Base-by-base conservation (phyloP, 2,329 filamentous ascomycete genomes). In the Rutstroemia sydowiana region DNA sequence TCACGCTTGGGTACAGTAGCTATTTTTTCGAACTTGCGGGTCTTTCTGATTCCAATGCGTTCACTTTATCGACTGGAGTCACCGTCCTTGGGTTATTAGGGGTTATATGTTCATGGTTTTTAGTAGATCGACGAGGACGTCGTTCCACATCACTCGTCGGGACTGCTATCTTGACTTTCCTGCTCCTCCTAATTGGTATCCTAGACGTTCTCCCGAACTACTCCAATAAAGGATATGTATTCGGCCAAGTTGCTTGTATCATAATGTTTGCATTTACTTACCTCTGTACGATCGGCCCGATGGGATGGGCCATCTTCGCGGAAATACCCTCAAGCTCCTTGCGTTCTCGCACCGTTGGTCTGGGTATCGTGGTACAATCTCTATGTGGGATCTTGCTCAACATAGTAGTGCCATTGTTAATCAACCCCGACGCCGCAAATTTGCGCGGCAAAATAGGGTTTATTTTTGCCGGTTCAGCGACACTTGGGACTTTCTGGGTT, bases 11-110 rank as follows among this genome's bases (percentile, higher is more conserved):
- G 18, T 73, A 70, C 59, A 65, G 67, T 3, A 74, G 70, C 3
- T 75, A 74, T 59, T 75, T 75, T 65, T 75, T 75, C 62, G 62
- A 73, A 47, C 68, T 68, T 6, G 70, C 71, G 6, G 71, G 72
- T 1, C 56, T 71, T 16, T 55, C 61, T 9, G 59, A 62, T 10
- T 63, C 62, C 14, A 52, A 68, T 37, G 65, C 69, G 1, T 72
- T 71, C 51, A 60, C 67, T n/a, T n/a, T 56, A 8, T 52, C 44
- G 5, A 26, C 47, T 13, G 49, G 43, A 5, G 44, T 52, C 28
- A 40, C 44, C 9, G 26, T 52, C 16, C 23, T 52, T 4, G 44
- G 49, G 23, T 26, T 52, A 2, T 8, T 48, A 6, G 49, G 49
- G 3, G 49, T 52, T 3, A 28, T 52, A 9, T 52, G 36, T 30